Percentiles rank a stretch among this genome's conserved stretches.
Evolutionary conservation across 129 eudicot genomes (phyloP).

Genomic region (Heracleum sosnowskyi): DNA sequence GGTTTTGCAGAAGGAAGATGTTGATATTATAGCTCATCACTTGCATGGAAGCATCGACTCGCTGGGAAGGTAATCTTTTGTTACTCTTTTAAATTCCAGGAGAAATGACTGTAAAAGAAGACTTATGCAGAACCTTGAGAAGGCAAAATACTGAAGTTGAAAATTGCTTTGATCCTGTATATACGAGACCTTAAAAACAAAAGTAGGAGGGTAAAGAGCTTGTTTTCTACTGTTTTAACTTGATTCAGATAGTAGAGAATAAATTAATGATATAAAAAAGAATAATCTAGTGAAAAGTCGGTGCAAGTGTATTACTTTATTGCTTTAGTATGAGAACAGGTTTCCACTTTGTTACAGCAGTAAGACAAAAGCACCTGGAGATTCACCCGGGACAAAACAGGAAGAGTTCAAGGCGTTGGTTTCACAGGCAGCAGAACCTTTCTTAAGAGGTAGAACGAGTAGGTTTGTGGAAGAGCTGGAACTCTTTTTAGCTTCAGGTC

Average conservation of each 20-base stretch:
- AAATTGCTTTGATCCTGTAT: not conserved
- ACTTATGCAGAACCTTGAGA: not conserved
- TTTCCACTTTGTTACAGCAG: conserved; percentile 35
- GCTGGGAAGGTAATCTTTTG: conserved; percentile 36
- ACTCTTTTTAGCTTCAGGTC: conserved; percentile 64
- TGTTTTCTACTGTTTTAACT: not conserved
- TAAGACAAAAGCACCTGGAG: conserved; percentile 26
- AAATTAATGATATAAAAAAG: not conserved
- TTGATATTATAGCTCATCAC: conserved; percentile 67
- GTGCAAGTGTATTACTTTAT: not conserved
- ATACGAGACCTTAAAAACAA: not conserved
- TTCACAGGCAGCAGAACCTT: conserved; percentile 57
- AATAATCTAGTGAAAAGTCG: not conserved
- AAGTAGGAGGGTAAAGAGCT: not conserved
- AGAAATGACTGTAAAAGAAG: not conserved
- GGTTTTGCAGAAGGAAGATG: conserved; percentile 74
- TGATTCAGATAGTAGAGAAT: not conserved
- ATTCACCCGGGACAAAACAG: conserved; percentile 26
- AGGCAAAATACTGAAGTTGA: not conserved
- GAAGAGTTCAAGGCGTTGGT: conserved; percentile 49
- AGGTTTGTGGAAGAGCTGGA: conserved; percentile 69
- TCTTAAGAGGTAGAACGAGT: conserved; percentile 52
- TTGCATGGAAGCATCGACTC: conserved; percentile 64
- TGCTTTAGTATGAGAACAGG: not conserved
- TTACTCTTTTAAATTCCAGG: not conserved